A percentile compares a stretch with the other conserved stretches of the same genome.
These are phyloP conservation scores for Lolium multiflorum DNA, from an alignment of 176 grass and related monocot species.

Conservation along the genomic window DNA sequence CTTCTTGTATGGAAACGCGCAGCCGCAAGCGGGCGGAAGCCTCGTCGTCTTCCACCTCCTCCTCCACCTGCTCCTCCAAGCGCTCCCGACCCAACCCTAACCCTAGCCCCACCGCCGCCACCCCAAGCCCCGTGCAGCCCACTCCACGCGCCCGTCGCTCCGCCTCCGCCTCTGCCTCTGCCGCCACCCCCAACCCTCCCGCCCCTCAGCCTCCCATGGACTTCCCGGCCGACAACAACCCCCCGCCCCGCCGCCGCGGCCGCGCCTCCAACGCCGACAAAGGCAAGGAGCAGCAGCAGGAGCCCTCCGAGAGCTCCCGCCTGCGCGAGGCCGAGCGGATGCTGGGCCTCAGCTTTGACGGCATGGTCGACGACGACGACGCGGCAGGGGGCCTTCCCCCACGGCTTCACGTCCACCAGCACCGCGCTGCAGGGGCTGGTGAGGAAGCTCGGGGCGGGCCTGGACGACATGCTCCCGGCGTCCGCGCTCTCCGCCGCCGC, in stretches of 20 bases:
- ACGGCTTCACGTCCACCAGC: conserved; percentile 74
- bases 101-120: conserved; percentile 19
- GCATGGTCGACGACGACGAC: conserved; percentile 64
- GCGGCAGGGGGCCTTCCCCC: conserved; percentile 57
- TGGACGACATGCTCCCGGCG: conserved; percentile 79
- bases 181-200: background rate
- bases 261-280: conserved; percentile 55
- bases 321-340: conserved; percentile 70
- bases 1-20: conserved; percentile 92
- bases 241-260: conserved; percentile 55
- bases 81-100: conserved; percentile 54
- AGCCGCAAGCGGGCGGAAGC: conserved; percentile 98
- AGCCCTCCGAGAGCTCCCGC: conserved; percentile 55
- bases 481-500: conserved; percentile 48
- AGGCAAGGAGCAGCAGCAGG: conserved; percentile 71
- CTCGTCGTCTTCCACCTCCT: conserved; percentile 76
- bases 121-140: no score
- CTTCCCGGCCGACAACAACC: conserved; percentile 48
- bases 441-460: conserved; percentile 75
- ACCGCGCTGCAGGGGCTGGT: conserved; percentile 80
- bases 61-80: conserved; percentile 47
- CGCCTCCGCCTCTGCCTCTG: background rate
- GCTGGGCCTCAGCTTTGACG: conserved; percentile 67
- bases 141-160: conserved; percentile 36
- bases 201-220: conserved; percentile 62